Evolutionary conservation across 1,139 yeast genomes (phyloP).

Genomic region (Geotrichum klebahnii): DNA sequence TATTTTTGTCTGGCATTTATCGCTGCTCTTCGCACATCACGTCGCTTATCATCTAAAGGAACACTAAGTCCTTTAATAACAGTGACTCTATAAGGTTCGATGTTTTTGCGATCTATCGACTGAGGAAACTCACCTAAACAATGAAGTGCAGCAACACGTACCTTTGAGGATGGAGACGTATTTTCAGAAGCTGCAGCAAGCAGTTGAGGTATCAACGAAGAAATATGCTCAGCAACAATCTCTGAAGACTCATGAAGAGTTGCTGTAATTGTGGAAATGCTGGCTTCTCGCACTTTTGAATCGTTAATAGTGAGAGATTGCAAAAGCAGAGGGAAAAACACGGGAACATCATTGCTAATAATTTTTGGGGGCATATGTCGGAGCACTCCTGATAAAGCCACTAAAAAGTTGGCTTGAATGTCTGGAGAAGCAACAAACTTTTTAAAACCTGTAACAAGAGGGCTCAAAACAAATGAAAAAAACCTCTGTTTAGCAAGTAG

Average conservation of each 20-base stretch:
- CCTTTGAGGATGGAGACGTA: slow-evolving; percentile 37
- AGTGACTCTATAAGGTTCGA: slow-evolving; percentile 51
- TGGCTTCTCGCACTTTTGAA: slow-evolving; percentile 53
- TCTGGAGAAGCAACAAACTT: slow-evolving; percentile 18
- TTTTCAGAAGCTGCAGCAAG: slow-evolving; percentile 33
- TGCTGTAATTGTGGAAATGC: slow-evolving; percentile 46
- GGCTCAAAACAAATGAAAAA: slow-evolving; percentile 48
- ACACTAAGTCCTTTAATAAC: slow-evolving; percentile 49
- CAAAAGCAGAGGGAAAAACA: slow-evolving; percentile 65
- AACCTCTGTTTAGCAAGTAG: slow-evolving; percentile 73
- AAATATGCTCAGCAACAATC: slow-evolving; percentile 51
- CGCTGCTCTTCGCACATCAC: slow-evolving; percentile 70
- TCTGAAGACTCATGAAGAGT: slow-evolving; percentile 53
- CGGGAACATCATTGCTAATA: slow-evolving; percentile 56
- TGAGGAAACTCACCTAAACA: slow-evolving; percentile 51
- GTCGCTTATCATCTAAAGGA: slow-evolving; percentile 68
- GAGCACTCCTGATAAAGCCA: slow-evolving; percentile 63
- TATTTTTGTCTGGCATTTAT: slow-evolving; percentile 75
- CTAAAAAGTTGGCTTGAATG: slow-evolving; percentile 49
- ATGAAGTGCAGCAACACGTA: slow-evolving; percentile 55
- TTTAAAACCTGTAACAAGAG: slow-evolving; percentile 33
- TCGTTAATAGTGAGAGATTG: slow-evolving; percentile 56
- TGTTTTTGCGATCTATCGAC: slow-evolving; percentile 41
- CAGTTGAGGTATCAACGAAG: slow-evolving; percentile 55
- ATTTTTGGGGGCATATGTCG: slow-evolving; percentile 61